Evolutionary conservation across 345 rosid species (phyloP), one percentile per base, ranked within the genome.

Genomic region (Cardamine resedifolia): DNA sequence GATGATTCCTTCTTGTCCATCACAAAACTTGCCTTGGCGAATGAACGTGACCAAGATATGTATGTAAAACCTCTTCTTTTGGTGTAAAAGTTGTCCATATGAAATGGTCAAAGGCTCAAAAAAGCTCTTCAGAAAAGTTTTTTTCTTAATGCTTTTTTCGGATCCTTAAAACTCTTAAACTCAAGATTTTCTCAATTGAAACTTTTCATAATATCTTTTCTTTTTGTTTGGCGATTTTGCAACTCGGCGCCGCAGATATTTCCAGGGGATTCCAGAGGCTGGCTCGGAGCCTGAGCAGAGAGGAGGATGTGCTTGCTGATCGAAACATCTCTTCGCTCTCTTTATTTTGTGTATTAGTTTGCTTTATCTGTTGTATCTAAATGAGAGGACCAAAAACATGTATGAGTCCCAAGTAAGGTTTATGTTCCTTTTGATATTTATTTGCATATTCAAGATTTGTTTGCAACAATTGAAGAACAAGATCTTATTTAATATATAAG

Each of bases 231-330:
- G 39, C 18, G 2, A 11, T 16, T 27, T 61, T 47, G 20, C 1
- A 48, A 48, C 14, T 48, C 12, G 60, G 27, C 14, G 27, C 5
- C 80, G 79, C 85, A 93, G 98, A 85, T 93, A 93, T 82, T 93
- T 93, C 81, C 96, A 90, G 73, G 92, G 92, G 41, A 81, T 87
- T 48, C 92, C 94, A 0, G 96, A 88, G 41, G 85, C 85, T 38
- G 86, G 79, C 36, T 74, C 91, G 0, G 96, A 89, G 79, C 82
- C 78, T n/a, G 97, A 89, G 77, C 97, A 89, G 77, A 80, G 94
- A 77, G 87, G 98, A 23, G 96, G 98, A 11, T 93, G 98, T 67
- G 86, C 98, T 24, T 93, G 97, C 78, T 93, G 84, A 93, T 48
- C 3, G 24, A 65, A 27, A 66, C 38, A 49, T 2, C 18, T 66